Conservation (phyloP, 2,329 filamentous ascomycete species). For the Ophiocordyceps polyrhachis-furcata region DNA sequence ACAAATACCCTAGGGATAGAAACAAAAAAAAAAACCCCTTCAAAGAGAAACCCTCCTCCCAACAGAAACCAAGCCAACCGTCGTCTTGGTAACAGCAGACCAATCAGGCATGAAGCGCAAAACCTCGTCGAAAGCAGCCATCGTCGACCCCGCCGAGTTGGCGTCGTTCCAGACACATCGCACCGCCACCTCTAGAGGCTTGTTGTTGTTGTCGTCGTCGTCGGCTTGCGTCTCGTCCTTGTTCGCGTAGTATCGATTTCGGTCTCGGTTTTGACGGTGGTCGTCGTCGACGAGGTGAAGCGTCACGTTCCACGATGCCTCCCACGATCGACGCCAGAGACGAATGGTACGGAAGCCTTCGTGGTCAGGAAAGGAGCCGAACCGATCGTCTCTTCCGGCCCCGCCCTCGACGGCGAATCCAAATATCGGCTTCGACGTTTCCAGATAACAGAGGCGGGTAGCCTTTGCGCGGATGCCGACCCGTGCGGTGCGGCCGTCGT, state of each 20-base stretch:
- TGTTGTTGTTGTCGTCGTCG: slow-evolving; percentile 4
- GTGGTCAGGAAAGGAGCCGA: slow-evolving; percentile 38
- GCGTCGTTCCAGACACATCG: slow-evolving; percentile 79
- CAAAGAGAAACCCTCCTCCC: background rate
- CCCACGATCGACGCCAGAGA: slow-evolving; percentile 71
- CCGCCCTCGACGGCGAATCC: slow-evolving; percentile 45
- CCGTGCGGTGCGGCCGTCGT: slow-evolving; percentile 28
- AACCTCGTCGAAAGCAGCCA: slow-evolving; percentile 73
- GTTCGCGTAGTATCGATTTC: background rate
- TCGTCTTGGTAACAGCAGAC: slow-evolving; percentile 57
- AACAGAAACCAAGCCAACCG: slow-evolving; percentile 48
- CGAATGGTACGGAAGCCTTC: slow-evolving; percentile 49
- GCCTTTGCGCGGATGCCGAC: slow-evolving; percentile 54
- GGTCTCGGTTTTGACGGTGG: background rate
- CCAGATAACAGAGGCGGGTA: slow-evolving; percentile 59
- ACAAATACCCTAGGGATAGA: background rate
- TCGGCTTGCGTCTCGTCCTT: background rate
- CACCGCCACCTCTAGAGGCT: slow-evolving; percentile 40
- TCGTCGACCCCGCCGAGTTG: slow-evolving; percentile 44
- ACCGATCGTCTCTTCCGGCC: slow-evolving; percentile 40
- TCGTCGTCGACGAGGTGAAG: slow-evolving; percentile 8
- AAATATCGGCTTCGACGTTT: slow-evolving; percentile 49
- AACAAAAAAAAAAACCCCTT: background rate
- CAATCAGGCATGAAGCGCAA: slow-evolving; percentile 60
- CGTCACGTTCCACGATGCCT: slow-evolving; percentile 51